Conservation (phyloP, 768 basidiomycete species). For the Collybia nuda region DNA sequence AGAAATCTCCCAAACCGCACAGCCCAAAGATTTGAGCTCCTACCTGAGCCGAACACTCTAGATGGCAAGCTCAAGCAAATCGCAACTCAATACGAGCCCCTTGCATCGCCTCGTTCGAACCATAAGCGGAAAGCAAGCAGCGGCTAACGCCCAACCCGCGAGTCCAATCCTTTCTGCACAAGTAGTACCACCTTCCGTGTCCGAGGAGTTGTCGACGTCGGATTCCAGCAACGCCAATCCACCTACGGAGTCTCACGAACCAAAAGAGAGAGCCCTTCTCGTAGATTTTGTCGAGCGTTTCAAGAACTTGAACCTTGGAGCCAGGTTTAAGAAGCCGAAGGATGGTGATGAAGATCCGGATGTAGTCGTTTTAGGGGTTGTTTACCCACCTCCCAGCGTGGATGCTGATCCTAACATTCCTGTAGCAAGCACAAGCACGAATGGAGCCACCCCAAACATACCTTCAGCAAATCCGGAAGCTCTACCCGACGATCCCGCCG, state of each 20-base stretch:
- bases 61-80: too few relatives aligned
- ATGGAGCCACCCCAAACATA: not conserved
- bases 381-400: too few relatives aligned
- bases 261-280: not conserved
- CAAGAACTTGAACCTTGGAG: not conserved
- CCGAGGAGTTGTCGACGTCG: conserved; percentile 2
- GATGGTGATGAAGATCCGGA: not conserved
- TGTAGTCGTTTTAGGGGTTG: too few relatives aligned
- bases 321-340: not conserved
- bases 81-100: not conserved
- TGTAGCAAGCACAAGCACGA: not conserved
- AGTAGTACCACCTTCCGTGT: not conserved
- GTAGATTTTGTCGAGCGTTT: not conserved
- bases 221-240: not conserved
- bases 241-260: not conserved
- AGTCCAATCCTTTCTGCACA: not conserved
- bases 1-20: too few relatives aligned
- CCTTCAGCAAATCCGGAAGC: not conserved
- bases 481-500: conserved; percentile 22
- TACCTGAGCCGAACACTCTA: too few relatives aligned
- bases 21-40: too few relatives aligned
- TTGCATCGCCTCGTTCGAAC: conserved; percentile 10
- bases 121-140: conserved; percentile 8
- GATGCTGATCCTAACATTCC: not conserved
- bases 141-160: not conserved